These are phyloP conservation scores for Comarum palustre DNA, from an alignment of 306 rosid genomes.

Conservation along the genomic window DNA sequence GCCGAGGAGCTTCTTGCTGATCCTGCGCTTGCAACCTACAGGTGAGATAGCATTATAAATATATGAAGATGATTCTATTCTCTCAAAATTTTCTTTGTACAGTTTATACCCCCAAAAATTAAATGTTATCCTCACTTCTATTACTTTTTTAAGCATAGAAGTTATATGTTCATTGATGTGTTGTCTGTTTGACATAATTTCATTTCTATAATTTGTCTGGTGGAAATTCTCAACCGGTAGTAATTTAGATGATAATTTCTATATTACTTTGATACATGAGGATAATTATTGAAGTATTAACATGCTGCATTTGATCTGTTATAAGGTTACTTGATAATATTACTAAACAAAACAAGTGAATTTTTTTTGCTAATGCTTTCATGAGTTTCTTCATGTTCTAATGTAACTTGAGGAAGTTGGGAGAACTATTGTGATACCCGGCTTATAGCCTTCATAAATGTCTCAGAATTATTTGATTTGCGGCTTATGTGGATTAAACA, in stretches of 20 bases:
- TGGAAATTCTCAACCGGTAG: not conserved
- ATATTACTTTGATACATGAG: not conserved
- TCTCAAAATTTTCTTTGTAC: not conserved
- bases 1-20: slow-evolving; percentile 67
- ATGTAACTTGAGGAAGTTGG: not conserved
- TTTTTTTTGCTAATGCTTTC: not conserved
- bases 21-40: slow-evolving; percentile 39
- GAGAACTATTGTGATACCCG: not conserved
- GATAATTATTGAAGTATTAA: not conserved
- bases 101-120: not conserved
- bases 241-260: not conserved
- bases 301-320: not conserved
- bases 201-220: not conserved
- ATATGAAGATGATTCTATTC: not conserved
- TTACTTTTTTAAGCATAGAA: not conserved
- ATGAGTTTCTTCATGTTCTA: not conserved
- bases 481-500: not conserved
- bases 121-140: not conserved
- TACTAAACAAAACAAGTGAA: not conserved
- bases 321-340: not conserved
- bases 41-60: slow-evolving; percentile 34
- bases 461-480: not conserved
- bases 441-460: not conserved
- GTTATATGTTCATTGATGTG: not conserved
- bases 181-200: not conserved